phyloP scores from a whole-genome alignment of 768 basidiomycete species.

The Guyanaporus albipodus region DNA sequence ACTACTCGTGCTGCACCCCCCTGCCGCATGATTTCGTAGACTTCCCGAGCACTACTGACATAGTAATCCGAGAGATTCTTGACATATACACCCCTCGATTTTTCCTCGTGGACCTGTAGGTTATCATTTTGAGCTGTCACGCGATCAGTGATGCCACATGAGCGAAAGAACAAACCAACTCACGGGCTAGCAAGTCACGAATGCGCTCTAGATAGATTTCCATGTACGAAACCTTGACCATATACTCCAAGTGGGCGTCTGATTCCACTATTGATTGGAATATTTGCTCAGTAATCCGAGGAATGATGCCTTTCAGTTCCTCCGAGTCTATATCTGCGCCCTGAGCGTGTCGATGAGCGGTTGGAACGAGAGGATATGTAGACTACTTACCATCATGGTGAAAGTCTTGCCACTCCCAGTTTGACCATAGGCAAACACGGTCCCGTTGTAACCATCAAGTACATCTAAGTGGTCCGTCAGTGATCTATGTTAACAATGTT shows the following conservation, averaged over 20 bases:
- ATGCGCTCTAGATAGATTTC: slow-evolving; percentile 98
- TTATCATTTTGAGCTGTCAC: slow-evolving; percentile 90
- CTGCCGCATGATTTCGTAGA: slow-evolving; percentile 98
- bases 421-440: slow-evolving; percentile 96
- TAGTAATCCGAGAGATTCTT: slow-evolving; percentile 98
- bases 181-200: slow-evolving; percentile 92
- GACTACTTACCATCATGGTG: slow-evolving; percentile 87
- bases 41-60: slow-evolving; percentile 91
- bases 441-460: slow-evolving; percentile 97
- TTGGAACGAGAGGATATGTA: slow-evolving; percentile 2
- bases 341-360: slow-evolving; percentile 38
- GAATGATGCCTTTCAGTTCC: slow-evolving; percentile 95
- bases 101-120: slow-evolving; percentile 97
- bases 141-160: slow-evolving; percentile 3
- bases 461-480: slow-evolving; percentile 63
- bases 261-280: slow-evolving; percentile 97
- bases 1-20: slow-evolving; percentile 89
- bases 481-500: slow-evolving; percentile 3
- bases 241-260: slow-evolving; percentile 92
- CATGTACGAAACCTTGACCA: slow-evolving; percentile 99
- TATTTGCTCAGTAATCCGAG: slow-evolving; percentile 97
- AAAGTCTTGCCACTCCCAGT: slow-evolving; percentile 97
- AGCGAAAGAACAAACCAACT: slow-evolving; percentile 29
- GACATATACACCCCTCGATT: slow-evolving; percentile 95
- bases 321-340: slow-evolving; percentile 95